phyloP scores from a whole-genome alignment of 2,329 filamentous ascomycete species.

The Dothideomycetes sp. region DNA sequence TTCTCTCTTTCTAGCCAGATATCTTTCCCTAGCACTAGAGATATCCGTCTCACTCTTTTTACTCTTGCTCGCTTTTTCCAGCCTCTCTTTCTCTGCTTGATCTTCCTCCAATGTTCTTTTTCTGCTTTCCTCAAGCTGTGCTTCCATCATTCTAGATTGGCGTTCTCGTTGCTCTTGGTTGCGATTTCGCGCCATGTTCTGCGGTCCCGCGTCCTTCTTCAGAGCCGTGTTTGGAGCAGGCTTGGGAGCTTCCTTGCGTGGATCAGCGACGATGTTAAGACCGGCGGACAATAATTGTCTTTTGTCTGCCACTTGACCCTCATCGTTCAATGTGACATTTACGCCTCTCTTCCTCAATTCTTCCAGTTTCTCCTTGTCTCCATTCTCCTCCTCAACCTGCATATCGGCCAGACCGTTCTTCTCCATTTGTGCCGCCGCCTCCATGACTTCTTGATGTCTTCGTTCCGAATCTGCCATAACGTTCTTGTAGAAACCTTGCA shows the following conservation, averaged over 20 bases:
- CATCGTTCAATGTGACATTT: conserved; percentile 66
- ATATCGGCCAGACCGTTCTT: conserved; percentile 25
- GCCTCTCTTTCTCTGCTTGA: conserved; percentile 54
- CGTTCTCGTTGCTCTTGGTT: conserved; percentile 56
- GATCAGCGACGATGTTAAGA: conserved; percentile 53
- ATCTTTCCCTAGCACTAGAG: conserved; percentile 68
- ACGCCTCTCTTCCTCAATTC: conserved; percentile 56
- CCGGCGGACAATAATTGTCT: conserved; percentile 68
- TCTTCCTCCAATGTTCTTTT: conserved; percentile 63
- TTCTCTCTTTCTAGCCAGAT: conserved; percentile 47
- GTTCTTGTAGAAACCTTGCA: conserved; percentile 70
- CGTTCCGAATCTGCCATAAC: conserved; percentile 62
- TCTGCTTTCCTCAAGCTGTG: conserved; percentile 62
- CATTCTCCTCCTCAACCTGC: conserved; percentile 30
- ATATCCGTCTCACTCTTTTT: conserved; percentile 70
- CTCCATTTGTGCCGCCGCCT: conserved; percentile 47
- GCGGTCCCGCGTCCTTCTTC: conserved; percentile 12
- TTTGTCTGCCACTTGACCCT: conserved; percentile 76
- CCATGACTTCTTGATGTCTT: conserved; percentile 59
- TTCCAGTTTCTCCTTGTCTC: conserved; percentile 53
- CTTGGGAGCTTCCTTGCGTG: not conserved
- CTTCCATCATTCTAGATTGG: conserved; percentile 69
- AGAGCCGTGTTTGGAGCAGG: conserved; percentile 4
- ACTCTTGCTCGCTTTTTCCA: conserved; percentile 62
- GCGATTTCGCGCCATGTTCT: conserved; percentile 23